Base-by-base conservation (phyloP, 495 filamentous ascomycete genomes). In the Lasiosphaeria hispida region DNA sequence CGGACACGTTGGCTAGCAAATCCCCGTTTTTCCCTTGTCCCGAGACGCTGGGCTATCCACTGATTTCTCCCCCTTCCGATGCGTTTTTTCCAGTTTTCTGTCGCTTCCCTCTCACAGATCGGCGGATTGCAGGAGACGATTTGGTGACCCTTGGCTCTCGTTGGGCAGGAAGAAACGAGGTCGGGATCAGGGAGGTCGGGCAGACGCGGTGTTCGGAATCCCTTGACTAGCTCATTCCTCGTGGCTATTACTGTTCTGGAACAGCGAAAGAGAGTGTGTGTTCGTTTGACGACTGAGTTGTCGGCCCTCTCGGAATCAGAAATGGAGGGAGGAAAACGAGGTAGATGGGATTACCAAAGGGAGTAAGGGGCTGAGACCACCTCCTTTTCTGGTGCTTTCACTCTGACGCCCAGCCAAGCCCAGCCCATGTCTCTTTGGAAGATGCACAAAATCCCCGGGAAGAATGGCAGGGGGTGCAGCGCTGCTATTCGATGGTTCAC, bases 41-140 rank as follows among this genome's bases (percentile, higher is more conserved):
- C 23, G n/a, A 14, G 13, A 37, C 9, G 38, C 34, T 10, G 49
- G 49, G 34, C 39, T 36, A 30, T 30, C 49, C 38, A 34, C 36
- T 36, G 35, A 52, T 52, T 52, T 15, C 2, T 15, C 2, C 47
- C 35, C 23, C 10, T n/a, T 49, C 47, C 4, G 47, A 33, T 33
- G 23, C 14, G 19, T 30, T 11, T 19, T 15, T 34, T 41, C 51
- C 13, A 15, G 41, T 55, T 55, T 54, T 55, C 11, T 40, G 15
- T 9, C 17, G 18, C 35, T 33, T 49, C 23, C n/a, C 38, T 36
- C 17, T 53, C 51, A 42, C 33, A 23, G 53, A 55, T 55, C 53
- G 53, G 53, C 53, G 41, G 53, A 34, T 41, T 47, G 53, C 53
- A 55, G 53, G 33, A 19, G 10, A 35, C 38, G 43, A 44, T 15